A percentile compares a stretch with the other conserved stretches of the same genome.
Conservation (phyloP, 495 filamentous ascomycete genomes). For the Aspergillus biplanus region DNA sequence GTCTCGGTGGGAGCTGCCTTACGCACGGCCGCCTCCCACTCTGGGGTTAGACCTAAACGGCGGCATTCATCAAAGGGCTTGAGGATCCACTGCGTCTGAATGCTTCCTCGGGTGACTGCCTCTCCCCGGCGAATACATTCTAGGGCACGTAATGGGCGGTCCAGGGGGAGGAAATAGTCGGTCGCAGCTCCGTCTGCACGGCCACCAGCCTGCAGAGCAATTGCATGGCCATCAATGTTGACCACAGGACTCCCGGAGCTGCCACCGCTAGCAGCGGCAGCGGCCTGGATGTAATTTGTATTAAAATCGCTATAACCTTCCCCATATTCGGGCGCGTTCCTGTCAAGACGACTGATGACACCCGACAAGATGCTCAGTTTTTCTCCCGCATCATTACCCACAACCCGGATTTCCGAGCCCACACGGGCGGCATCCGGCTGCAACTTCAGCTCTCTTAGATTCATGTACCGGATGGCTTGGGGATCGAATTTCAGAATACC, state of each 20-base stretch:
- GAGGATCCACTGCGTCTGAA: slow-evolving; percentile 95
- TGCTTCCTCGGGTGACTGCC: slow-evolving; percentile 85
- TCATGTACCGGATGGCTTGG: slow-evolving; percentile 95
- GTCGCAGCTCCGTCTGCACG: slow-evolving; percentile 93
- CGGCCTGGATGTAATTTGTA: slow-evolving; percentile 98
- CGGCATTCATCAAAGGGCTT: slow-evolving; percentile 98
- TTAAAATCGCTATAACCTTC: slow-evolving; percentile 99
- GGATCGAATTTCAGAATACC: slow-evolving; percentile 96
- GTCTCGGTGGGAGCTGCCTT: slow-evolving; percentile 88
- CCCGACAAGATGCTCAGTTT: slow-evolving; percentile 98
- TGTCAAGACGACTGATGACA: slow-evolving; percentile 92
- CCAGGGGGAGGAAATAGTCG: slow-evolving; percentile 95
- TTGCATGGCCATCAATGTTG: slow-evolving; percentile 88
- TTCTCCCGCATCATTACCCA: slow-evolving; percentile 98
- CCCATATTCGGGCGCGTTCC: slow-evolving; percentile 97
- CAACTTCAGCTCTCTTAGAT: slow-evolving; percentile 74
- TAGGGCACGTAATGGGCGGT: slow-evolving; percentile 84
- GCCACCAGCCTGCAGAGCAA: slow-evolving; percentile 94
- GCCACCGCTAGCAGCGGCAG: slow-evolving; percentile 92
- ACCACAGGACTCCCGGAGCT: slow-evolving; percentile 97
- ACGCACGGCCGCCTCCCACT: slow-evolving; percentile 84
- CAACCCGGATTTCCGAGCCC: slow-evolving; percentile 91
- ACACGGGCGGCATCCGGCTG: slow-evolving; percentile 89
- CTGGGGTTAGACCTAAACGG: slow-evolving; percentile 78
- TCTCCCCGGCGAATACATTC: slow-evolving; percentile 77